These are phyloP conservation scores for Stephania yunnanensis DNA, from an alignment of 164 flowering plant species.

Conservation along the genomic window DNA sequence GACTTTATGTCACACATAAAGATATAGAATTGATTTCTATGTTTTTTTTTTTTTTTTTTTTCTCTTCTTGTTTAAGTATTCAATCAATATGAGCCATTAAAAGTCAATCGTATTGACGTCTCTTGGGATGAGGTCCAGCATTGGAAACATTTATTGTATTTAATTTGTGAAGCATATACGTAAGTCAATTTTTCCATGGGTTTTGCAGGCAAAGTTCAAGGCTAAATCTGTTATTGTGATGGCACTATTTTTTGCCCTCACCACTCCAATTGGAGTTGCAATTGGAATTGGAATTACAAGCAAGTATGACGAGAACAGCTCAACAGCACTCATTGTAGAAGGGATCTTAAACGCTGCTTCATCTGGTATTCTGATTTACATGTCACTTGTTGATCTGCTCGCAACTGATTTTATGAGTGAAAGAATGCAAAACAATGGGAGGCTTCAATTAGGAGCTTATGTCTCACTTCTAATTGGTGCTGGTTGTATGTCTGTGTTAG, in stretches of 20 bases:
- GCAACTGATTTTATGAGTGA: constrained; percentile 31
- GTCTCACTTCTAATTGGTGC: constrained; percentile 23
- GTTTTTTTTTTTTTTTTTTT: constrained; percentile 4
- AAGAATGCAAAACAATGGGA: constrained; percentile 21
- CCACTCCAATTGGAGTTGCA: constrained; percentile 26
- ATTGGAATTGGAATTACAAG: constrained; percentile 20
- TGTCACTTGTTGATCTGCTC: constrained; percentile 29
- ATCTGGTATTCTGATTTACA: constrained; percentile 28
- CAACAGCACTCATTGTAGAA: constrained; percentile 18
- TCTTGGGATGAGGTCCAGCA: no score
- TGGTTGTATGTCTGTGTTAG: constrained; percentile 24
- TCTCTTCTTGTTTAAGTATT: background rate
- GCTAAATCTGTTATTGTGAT: constrained; percentile 1
- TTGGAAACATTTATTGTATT: no score
- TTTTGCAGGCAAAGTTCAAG: constrained; percentile 23
- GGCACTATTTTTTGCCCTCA: constrained; percentile 28
- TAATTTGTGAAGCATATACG: no score
- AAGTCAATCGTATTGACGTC: no score
- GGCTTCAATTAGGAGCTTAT: constrained; percentile 19
- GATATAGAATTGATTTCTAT: background rate
- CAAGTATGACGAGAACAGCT: constrained; percentile 15
- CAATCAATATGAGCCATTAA: background rate
- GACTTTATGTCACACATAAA: no score
- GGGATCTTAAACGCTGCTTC: constrained; percentile 24
- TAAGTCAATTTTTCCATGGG: background rate